Percentiles rank a stretch among this genome's conserved stretches.
Conservation (phyloP, 768 basidiomycete species). For the Atractiella rhizophila region DNA sequence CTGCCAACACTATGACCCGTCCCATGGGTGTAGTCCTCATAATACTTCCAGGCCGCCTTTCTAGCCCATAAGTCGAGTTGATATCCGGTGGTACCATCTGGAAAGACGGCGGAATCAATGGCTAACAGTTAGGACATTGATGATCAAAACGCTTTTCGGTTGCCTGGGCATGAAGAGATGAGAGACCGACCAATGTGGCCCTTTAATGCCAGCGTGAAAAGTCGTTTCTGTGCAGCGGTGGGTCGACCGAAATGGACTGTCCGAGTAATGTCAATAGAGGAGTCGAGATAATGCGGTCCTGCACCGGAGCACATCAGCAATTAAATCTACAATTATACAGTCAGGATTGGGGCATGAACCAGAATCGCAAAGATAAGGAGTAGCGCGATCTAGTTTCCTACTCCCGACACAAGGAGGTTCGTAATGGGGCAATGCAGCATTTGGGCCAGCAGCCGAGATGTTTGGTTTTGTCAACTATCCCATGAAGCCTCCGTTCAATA, state of each 20-base stretch:
- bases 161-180: too few relatives aligned
- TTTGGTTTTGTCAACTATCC: conserved; percentile 15
- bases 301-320: too few relatives aligned
- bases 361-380: conserved; percentile 80
- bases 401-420: conserved; percentile 43
- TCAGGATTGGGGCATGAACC: too few relatives aligned
- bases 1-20: too few relatives aligned
- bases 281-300: conserved; percentile 22
- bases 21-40: too few relatives aligned
- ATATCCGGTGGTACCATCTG: conserved; percentile 77
- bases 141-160: conserved; percentile 59
- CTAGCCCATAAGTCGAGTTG: too few relatives aligned
- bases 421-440: conserved; percentile 89
- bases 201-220: too few relatives aligned
- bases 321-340: too few relatives aligned
- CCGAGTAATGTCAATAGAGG: conserved; percentile 4
- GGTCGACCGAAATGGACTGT: conserved; percentile 8
- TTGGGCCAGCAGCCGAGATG: conserved; percentile 67
- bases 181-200: too few relatives aligned
- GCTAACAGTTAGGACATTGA: conserved; percentile 83
- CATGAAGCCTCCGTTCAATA: neutral
- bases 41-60: too few relatives aligned
- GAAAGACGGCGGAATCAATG: conserved; percentile 70
- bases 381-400: conserved; percentile 45
- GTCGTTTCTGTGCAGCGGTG: neutral